phyloP scores from a whole-genome alignment of 306 rosid species.

The Dalbergia cultrata region DNA sequence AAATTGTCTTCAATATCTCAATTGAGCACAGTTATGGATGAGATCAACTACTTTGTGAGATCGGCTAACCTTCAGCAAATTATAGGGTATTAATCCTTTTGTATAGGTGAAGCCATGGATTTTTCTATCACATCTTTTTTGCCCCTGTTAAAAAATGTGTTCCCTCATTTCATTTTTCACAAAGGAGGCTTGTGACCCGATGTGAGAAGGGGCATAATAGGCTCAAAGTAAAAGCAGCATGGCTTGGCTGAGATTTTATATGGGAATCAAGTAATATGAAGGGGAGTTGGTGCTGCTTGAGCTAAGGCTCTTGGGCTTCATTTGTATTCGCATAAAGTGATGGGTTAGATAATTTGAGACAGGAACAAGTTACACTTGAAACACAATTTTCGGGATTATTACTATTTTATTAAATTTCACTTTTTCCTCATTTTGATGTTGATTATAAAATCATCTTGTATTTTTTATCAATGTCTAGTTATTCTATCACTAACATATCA shows the following conservation, averaged over 20 bases:
- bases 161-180: background rate
- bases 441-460: slow-evolving; percentile 29
- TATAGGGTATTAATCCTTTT: background rate
- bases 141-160: background rate
- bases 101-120: slow-evolving; percentile 1
- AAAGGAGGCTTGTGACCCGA: slow-evolving; percentile 13
- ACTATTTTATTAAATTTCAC: slow-evolving; percentile 9
- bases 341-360: slow-evolving; percentile 11
- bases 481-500: slow-evolving; percentile 32
- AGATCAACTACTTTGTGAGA: background rate
- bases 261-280: background rate
- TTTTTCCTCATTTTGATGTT: slow-evolving; percentile 8
- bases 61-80: slow-evolving; percentile 1
- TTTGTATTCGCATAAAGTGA: slow-evolving; percentile 2
- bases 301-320: slow-evolving; percentile 23
- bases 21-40: slow-evolving; percentile 2
- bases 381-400: background rate
- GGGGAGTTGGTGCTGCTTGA: slow-evolving; percentile 18
- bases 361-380: slow-evolving; percentile 9
- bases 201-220: background rate
- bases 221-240: background rate
- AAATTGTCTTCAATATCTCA: background rate
- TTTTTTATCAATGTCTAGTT: slow-evolving; percentile 1
- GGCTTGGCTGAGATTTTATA: background rate
- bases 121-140: background rate